Conservation (phyloP, 495 filamentous ascomycete genomes). For the Lasiosphaeriaceae sp. region DNA sequence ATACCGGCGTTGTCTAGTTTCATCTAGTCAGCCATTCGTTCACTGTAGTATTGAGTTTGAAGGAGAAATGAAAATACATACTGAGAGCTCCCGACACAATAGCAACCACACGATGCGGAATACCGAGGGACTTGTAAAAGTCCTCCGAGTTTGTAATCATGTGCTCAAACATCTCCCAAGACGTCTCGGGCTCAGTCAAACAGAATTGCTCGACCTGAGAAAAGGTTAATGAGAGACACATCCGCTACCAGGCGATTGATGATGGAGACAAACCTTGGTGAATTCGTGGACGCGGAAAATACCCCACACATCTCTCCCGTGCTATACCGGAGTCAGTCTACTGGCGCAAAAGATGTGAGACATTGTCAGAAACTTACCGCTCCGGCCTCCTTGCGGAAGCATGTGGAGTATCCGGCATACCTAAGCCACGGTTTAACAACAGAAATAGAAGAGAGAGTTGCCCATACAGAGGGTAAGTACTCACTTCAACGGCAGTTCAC, state of each 20-base stretch:
- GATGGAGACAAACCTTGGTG: slow-evolving; percentile 63
- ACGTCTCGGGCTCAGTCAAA: slow-evolving; percentile 88
- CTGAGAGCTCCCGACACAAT: slow-evolving; percentile 92
- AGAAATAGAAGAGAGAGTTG: slow-evolving; percentile 22
- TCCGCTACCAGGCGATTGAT: not conserved
- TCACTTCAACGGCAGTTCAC: slow-evolving; percentile 81
- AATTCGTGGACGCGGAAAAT: slow-evolving; percentile 99
- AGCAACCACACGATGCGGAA: slow-evolving; percentile 85
- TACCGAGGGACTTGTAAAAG: slow-evolving; percentile 84
- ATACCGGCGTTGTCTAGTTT: slow-evolving; percentile 19
- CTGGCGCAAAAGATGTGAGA: not conserved
- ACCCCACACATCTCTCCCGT: slow-evolving; percentile 96
- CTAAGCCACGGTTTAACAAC: not conserved
- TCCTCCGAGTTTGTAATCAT: slow-evolving; percentile 91
- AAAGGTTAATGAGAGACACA: not conserved
- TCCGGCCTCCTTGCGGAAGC: slow-evolving; percentile 93
- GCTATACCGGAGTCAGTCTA: slow-evolving; percentile 28
- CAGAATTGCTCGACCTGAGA: slow-evolving; percentile 74
- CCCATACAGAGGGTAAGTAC: slow-evolving; percentile 9
- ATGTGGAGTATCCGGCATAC: slow-evolving; percentile 91
- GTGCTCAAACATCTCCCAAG: slow-evolving; percentile 86
- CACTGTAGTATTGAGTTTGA: not conserved
- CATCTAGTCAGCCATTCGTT: slow-evolving; percentile 3
- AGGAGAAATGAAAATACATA: slow-evolving; percentile 2
- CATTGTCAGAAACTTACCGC: slow-evolving; percentile 24